phyloP scores from a whole-genome alignment of 768 basidiomycete species.

The Lyophyllum semitale region DNA sequence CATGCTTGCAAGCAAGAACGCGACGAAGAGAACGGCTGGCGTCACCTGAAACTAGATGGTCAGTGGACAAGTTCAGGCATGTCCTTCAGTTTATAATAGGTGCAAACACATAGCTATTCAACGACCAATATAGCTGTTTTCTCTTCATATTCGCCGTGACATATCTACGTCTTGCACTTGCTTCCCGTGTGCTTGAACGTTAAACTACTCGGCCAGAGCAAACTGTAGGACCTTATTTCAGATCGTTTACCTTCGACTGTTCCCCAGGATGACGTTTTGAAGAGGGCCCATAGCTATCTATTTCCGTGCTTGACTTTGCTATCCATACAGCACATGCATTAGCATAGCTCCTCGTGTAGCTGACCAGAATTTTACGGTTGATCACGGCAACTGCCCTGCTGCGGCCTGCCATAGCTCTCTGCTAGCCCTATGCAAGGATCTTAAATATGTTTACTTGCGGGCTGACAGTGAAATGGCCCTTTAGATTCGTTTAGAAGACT shows the following conservation, averaged over 20 bases:
- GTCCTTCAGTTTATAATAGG: constrained; percentile 2
- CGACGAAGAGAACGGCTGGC: not conserved
- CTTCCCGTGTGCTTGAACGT: constrained; percentile 51
- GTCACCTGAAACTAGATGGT: not conserved
- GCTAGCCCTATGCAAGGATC: too few relatives aligned
- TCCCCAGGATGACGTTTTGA: constrained; percentile 52
- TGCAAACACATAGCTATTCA: not conserved
- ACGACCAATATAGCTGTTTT: not conserved
- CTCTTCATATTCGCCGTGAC: constrained; percentile 38
- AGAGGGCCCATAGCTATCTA: constrained; percentile 34
- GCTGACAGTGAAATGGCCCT: too few relatives aligned
- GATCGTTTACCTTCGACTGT: constrained; percentile 53
- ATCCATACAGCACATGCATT: too few relatives aligned
- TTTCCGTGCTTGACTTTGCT: not conserved
- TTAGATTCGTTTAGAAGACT: too few relatives aligned
- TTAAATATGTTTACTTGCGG: too few relatives aligned
- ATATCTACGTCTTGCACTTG: constrained; percentile 63
- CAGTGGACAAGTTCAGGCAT: too few relatives aligned
- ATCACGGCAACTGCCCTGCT: too few relatives aligned
- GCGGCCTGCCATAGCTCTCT: too few relatives aligned
- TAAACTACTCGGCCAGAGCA: constrained; percentile 70
- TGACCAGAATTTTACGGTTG: too few relatives aligned
- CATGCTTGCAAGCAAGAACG: constrained; percentile 17
- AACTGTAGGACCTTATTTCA: constrained; percentile 45
- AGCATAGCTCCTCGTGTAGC: too few relatives aligned